phyloP scores from a whole-genome alignment of 108 stramenopile species.

The Cyclotella distinguenda region DNA sequence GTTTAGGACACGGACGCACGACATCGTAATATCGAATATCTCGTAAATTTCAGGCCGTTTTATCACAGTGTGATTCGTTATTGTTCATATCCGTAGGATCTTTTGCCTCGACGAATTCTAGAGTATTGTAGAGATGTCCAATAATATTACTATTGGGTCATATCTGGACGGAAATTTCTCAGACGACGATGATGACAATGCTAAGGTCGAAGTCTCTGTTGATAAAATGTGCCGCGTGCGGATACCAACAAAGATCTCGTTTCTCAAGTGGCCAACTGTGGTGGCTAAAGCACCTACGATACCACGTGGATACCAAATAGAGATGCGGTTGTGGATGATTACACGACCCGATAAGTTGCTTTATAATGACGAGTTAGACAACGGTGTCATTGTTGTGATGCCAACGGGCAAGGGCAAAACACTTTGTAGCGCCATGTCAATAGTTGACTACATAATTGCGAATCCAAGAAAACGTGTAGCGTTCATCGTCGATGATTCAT shows the following conservation, averaged over 20 bases:
- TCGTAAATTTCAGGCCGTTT: no score
- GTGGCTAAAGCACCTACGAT: not conserved
- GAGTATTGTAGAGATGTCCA: no score
- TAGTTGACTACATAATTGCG: not conserved
- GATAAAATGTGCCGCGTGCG: not conserved
- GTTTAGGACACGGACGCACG: no score
- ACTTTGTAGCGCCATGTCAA: not conserved
- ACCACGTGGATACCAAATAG: not conserved
- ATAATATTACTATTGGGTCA: no score
- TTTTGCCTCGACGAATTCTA: no score
- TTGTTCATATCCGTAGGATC: no score
- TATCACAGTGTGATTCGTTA: no score
- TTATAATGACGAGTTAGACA: not conserved
- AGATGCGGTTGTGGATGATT: not conserved
- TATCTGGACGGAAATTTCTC: no score
- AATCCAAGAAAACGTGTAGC: not conserved
- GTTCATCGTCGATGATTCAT: not conserved
- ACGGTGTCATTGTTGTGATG: not conserved
- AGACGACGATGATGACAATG: no score
- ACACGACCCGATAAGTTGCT: not conserved
- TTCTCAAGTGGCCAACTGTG: not conserved
- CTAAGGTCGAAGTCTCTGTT: no score
- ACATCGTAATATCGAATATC: no score
- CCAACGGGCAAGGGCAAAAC: not conserved
- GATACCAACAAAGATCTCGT: not conserved